These are phyloP conservation scores for Fusarium continuum DNA, from an alignment of 2,329 filamentous ascomycete species.

Conservation along the genomic window DNA sequence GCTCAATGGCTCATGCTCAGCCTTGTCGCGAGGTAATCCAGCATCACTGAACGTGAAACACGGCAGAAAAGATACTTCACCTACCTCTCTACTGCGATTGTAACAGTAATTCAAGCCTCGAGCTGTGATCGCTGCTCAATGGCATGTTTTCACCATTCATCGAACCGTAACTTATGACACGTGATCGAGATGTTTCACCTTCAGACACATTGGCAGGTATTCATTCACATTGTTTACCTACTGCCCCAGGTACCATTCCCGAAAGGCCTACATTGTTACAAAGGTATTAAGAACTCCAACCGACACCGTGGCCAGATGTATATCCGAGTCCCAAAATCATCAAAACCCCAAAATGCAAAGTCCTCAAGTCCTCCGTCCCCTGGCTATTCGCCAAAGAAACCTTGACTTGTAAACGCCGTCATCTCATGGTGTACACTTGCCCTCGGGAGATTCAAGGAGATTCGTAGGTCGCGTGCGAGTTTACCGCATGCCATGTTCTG, in stretches of 20 bases:
- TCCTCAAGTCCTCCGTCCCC: slow-evolving; percentile 40
- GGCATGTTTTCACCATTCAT: background rate
- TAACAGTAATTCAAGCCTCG: background rate
- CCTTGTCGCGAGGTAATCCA: slow-evolving; percentile 9
- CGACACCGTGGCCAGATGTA: slow-evolving; percentile 43
- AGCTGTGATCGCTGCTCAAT: background rate
- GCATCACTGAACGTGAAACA: background rate
- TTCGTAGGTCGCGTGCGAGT: slow-evolving; percentile 41
- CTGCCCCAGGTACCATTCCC: slow-evolving; percentile 29
- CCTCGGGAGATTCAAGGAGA: slow-evolving; percentile 45
- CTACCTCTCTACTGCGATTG: background rate
- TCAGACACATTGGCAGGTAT: slow-evolving; percentile 36
- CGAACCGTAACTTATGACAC: background rate
- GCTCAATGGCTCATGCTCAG: slow-evolving; percentile 20
- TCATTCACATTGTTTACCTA: slow-evolving; percentile 42
- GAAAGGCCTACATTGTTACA: slow-evolving; percentile 42
- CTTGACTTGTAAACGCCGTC: slow-evolving; percentile 51
- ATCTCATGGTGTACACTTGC: slow-evolving; percentile 54
- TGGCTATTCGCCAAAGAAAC: slow-evolving; percentile 40
- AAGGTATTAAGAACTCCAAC: slow-evolving; percentile 43
- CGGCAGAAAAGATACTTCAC: background rate
- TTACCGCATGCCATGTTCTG: slow-evolving; percentile 40
- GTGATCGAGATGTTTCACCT: slow-evolving; percentile 8
- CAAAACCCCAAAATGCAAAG: slow-evolving; percentile 46
- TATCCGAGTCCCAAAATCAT: slow-evolving; percentile 44